phyloP scores from a whole-genome alignment of 495 filamentous ascomycete species.

The Tuber microsphaerosporum region DNA sequence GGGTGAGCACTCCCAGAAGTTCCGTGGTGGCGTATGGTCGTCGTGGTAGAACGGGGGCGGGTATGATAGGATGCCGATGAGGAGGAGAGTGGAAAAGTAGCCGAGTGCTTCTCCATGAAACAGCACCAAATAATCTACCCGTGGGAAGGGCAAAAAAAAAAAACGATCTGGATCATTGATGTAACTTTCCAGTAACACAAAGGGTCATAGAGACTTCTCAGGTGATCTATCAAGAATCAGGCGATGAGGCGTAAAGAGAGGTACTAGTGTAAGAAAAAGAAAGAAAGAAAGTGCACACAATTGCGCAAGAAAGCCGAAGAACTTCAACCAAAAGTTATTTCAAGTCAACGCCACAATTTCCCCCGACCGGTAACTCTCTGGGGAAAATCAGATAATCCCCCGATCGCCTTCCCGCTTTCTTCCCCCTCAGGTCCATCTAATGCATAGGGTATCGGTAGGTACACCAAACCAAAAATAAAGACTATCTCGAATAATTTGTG shows the following conservation, averaged over 20 bases:
- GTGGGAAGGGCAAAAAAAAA: not conserved
- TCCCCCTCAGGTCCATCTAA: not conserved
- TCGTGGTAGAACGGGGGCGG: not conserved
- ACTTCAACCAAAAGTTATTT: not conserved
- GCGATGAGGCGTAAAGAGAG: not conserved
- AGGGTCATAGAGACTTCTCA: not conserved
- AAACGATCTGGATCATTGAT: slow-evolving; percentile 1
- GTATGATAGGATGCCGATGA: not conserved
- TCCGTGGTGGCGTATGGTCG: not conserved
- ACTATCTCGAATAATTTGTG: not conserved
- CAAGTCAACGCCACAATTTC: not conserved
- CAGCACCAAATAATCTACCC: not conserved
- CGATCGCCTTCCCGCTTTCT: not conserved
- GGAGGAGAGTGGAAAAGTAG: not conserved
- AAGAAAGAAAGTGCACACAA: not conserved
- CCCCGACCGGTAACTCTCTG: not conserved
- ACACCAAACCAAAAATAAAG: not conserved
- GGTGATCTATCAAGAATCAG: slow-evolving; percentile 2
- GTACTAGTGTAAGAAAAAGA: not conserved
- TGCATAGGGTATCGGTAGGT: not conserved
- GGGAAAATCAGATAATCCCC: not conserved
- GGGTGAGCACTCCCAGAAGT: not conserved
- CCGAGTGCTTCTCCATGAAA: slow-evolving; percentile 5
- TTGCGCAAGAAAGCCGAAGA: not conserved
- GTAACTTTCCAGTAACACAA: not conserved